These are phyloP conservation scores for Takakia lepidozioides DNA, from an alignment of 225 moss, liverwort and hornwort species.

Conservation along the genomic window DNA sequence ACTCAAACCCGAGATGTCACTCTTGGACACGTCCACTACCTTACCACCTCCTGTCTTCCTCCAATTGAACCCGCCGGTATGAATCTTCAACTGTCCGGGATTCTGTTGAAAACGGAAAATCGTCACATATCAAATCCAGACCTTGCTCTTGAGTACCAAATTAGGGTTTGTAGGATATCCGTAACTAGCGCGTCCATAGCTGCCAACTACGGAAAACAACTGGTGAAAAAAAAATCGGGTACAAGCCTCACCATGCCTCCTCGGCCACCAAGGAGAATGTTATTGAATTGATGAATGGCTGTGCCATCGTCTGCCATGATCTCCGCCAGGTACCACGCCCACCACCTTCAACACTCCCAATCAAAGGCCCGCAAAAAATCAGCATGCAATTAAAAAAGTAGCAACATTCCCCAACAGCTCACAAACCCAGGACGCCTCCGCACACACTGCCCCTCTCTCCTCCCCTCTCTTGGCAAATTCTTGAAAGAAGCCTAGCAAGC, in stretches of 20 bases:
- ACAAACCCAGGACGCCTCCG: too few species aligned
- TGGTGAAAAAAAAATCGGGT: not conserved
- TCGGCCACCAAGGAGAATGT: constrained; percentile 81
- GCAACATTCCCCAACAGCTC: too few species aligned
- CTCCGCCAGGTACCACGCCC: too few species aligned
- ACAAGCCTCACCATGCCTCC: constrained; percentile 45
- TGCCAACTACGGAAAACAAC: too few species aligned
- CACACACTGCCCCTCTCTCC: too few species aligned
- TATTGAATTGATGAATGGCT: constrained; percentile 76
- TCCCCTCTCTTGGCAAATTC: too few species aligned
- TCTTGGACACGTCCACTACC: constrained; percentile 76
- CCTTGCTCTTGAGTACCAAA: not conserved
- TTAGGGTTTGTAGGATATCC: too few species aligned
- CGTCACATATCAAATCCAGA: not conserved
- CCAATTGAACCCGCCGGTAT: constrained; percentile 85
- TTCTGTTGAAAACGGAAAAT: constrained; percentile 21
- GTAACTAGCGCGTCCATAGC: too few species aligned
- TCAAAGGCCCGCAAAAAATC: too few species aligned
- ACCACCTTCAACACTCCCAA: too few species aligned
- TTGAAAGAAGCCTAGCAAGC: too few species aligned
- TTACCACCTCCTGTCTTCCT: constrained; percentile 91
- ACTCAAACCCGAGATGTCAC: constrained; percentile 67
- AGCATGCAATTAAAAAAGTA: too few species aligned
- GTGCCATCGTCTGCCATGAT: constrained; percentile 58
- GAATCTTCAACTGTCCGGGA: constrained; percentile 90